Base-by-base conservation (phyloP, 164 flowering plant species). In the Chloranthus sessilifolius region DNA sequence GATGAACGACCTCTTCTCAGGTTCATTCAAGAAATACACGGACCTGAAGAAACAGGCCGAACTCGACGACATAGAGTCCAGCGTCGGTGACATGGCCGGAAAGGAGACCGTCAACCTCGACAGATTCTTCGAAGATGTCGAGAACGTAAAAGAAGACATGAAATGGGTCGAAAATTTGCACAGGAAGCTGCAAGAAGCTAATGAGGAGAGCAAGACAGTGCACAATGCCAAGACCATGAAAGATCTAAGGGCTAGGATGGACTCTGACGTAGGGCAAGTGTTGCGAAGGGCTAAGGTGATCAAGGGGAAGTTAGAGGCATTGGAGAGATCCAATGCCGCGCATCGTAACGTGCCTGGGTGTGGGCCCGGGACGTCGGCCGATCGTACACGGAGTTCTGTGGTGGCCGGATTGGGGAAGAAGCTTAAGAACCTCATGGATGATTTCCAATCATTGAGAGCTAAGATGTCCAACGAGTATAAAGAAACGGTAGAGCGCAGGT, bases 391-490 rank as follows among this genome's bases (percentile, higher is more conserved):
- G 21, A 53, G 63, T n/a, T 64, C 69, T 1, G 73, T 69, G 3
- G 59, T 61, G 6, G 34, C 48, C 14, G 73, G 73, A 19, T 20
- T 69, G 16, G 69, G 73, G 27, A 64, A 61, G 63, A 64, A 69
- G 52, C 69, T 69, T 44, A 64, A 69, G 60, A 54, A 64, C 21
- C 34, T 68, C 43, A 68, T 68, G 73, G 67, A 60, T 30, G 69
- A 64, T 16, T 68, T 68, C 51, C 73, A 69, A 25, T 43, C 20
- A 1, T 24, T 61, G 37, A 43, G 67, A 15, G 52, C 43, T 1
- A 57, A 52, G 29, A 60, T 64, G 53, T 38, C 42, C 0, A 23
- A 16, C 0, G 69, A 69, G 45, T 64, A 69, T 19, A 64, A 64
- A 29, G 73, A 69, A 29, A 64, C 66, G 1, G 66, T 69, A 27